Percentiles rank a stretch among this genome's conserved stretches.
phyloP scores from a whole-genome alignment of 176 grass and related monocot genomes.

The Guadua angustifolia region DNA sequence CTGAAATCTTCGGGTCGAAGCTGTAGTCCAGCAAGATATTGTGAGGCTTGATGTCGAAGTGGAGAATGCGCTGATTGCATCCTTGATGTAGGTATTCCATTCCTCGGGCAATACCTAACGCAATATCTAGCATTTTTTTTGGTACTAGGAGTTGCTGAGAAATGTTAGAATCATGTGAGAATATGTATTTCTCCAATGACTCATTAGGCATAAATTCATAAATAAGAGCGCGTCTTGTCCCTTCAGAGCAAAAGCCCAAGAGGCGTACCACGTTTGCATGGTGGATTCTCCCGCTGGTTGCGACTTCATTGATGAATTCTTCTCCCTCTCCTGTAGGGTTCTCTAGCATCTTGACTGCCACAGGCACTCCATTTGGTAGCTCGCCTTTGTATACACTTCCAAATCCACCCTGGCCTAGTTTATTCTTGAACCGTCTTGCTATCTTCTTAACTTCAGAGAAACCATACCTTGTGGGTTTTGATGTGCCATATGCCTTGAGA shows the following conservation, averaged over 20 bases:
- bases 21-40: slow-evolving; percentile 62
- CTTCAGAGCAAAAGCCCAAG: slow-evolving; percentile 59
- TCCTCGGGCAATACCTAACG: slow-evolving; percentile 52
- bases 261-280: slow-evolving; percentile 68
- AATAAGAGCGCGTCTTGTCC: slow-evolving; percentile 46
- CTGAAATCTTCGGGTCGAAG: slow-evolving; percentile 63
- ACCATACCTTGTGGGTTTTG: slow-evolving; percentile 68
- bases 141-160: neutral
- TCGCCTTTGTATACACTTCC: slow-evolving; percentile 64
- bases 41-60: slow-evolving; percentile 74
- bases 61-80: slow-evolving; percentile 67
- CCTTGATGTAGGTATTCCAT: slow-evolving; percentile 75
- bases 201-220: slow-evolving; percentile 73
- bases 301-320: slow-evolving; percentile 85
- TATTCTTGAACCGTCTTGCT: slow-evolving; percentile 49
- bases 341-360: slow-evolving; percentile 74
- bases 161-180: neutral
- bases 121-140: slow-evolving; percentile 42
- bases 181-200: slow-evolving; percentile 59
- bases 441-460: slow-evolving; percentile 70
- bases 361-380: slow-evolving; percentile 57
- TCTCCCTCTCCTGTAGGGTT: slow-evolving; percentile 47
- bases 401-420: slow-evolving; percentile 62
- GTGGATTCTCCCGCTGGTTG: slow-evolving; percentile 70
- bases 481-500: slow-evolving; percentile 57